A percentile compares a stretch with the other conserved stretches of the same genome.
phyloP scores from a whole-genome alignment of 78 protist genomes.

The Dictyostelium firmibasis region DNA sequence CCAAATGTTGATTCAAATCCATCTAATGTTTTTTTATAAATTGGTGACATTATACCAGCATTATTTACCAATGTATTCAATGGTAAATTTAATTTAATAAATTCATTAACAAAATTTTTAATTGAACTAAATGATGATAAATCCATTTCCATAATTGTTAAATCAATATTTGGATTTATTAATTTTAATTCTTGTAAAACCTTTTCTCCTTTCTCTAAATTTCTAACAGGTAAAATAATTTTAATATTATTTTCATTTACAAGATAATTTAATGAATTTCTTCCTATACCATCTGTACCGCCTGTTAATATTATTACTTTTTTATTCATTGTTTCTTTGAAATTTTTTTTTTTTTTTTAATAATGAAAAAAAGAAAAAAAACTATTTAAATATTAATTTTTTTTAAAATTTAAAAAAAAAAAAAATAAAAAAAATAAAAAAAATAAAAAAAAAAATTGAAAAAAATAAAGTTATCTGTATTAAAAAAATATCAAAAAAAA shows the following conservation, averaged over 20 bases:
- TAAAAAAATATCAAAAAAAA: neutral
- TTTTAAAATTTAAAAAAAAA: no score
- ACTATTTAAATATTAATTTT: no score
- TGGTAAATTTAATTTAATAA: neutral
- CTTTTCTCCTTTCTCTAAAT: neutral
- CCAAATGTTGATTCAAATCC: slow-evolving; percentile 38
- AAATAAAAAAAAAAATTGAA: no score
- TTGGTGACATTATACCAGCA: slow-evolving; percentile 56
- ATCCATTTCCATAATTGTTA: slow-evolving; percentile 23
- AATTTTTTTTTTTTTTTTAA: neutral
- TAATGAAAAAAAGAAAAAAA: no score
- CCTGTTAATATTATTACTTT: slow-evolving; percentile 21
- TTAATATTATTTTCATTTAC: neutral
- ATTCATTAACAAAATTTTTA: slow-evolving; percentile 28
- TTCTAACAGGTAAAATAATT: slow-evolving; percentile 4
- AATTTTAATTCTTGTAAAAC: slow-evolving; percentile 11
- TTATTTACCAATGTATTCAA: slow-evolving; percentile 24
- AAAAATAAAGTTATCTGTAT: neutral
- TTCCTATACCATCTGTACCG: slow-evolving; percentile 37
- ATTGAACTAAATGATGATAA: slow-evolving; percentile 24
- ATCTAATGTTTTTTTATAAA: neutral
- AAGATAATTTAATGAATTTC: neutral
- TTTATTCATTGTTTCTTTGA: neutral
- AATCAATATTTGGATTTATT: neutral
- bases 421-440: no score